Base-by-base conservation (phyloP, 2,329 filamentous ascomycete genomes). In the Pezicula carpinea region DNA sequence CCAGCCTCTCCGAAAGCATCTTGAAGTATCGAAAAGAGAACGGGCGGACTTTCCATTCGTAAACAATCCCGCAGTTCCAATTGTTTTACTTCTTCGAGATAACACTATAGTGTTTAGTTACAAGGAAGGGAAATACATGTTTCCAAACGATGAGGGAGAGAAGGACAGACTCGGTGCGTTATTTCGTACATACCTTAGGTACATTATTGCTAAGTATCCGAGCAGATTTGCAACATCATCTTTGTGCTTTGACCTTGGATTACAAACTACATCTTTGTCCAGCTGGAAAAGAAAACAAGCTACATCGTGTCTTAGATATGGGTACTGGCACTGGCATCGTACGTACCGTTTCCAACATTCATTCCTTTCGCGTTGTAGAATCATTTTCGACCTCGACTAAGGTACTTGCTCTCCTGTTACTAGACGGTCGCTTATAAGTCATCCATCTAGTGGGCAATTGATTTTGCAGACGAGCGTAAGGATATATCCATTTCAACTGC, bases 201-300 rank as follows among this genome's bases (percentile, higher is more conserved):
- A 5, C 2, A 4, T 3, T 31, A 22, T 22, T 19, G 6, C 17
- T 21, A 6, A 21, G 4, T 21, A 19, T 13, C 7, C 35, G 23
- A 26, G 17, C 26, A 47, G 46, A 49, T 29, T 19, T 49, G 8
- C 40, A 44, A 33, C 46, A 49, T 36, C 35, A 49, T 21, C 23
- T 41, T 10, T 40, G 29, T 23, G 31, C 17, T 6, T 26, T 45
- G n/a, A 44, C 38, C 13, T 29, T 49, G n/a, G 15, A 41, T 33
- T 41, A 29, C 18, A 39, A 23, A 26, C 19, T 49, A 14, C 31
- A 33, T 39, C 29, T 49, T 13, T 32, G 41, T 35, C 13, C 46
- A 41, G 11, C 5, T 44, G 4, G 23, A 15, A 18, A 35, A 21
- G 19, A 46, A 15, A 35, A n/a, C 13, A n/a, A 46, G 4, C 36